Evolutionary conservation across 257 asterid species (phyloP).

Genomic region (Leptodermis oblonga): DNA sequence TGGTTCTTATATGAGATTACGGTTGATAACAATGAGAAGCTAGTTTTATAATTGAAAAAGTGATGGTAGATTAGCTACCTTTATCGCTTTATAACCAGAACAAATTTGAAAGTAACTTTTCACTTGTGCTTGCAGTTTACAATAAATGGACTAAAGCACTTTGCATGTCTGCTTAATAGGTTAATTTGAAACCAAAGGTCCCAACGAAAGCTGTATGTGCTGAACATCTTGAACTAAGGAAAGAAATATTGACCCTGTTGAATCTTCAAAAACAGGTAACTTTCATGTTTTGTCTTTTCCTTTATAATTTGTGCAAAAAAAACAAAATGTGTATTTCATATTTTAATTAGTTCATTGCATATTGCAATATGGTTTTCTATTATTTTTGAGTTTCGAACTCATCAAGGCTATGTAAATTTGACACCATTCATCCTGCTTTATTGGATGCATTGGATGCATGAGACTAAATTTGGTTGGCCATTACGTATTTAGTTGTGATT

Average conservation of each 20-base stretch:
- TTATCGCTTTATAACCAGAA: neutral
- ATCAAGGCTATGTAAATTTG: neutral
- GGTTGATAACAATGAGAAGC: neutral
- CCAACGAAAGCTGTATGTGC: constrained; percentile 91
- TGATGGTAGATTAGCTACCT: no score
- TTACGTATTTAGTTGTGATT: neutral
- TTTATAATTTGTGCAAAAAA: neutral
- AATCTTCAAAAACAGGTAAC: constrained; percentile 90
- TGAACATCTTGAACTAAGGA: constrained; percentile 94
- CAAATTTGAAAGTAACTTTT: neutral
- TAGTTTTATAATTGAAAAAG: neutral
- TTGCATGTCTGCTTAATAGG: constrained; percentile 38
- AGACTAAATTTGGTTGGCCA: neutral
- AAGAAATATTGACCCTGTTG: constrained; percentile 81
- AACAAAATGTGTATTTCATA: neutral
- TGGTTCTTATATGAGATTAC: no score
- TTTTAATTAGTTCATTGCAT: neutral
- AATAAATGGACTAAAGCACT: constrained; percentile 18
- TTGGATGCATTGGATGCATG: neutral
- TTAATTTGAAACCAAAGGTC: constrained; percentile 91
- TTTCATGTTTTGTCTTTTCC: constrained; percentile 9
- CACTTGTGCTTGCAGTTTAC: neutral
- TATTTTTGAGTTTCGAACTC: neutral
- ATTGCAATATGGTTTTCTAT: neutral
- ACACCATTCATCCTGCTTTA: neutral